Base-by-base conservation (phyloP, 2,329 filamentous ascomycete genomes). In the Xenoacremonium recifei region DNA sequence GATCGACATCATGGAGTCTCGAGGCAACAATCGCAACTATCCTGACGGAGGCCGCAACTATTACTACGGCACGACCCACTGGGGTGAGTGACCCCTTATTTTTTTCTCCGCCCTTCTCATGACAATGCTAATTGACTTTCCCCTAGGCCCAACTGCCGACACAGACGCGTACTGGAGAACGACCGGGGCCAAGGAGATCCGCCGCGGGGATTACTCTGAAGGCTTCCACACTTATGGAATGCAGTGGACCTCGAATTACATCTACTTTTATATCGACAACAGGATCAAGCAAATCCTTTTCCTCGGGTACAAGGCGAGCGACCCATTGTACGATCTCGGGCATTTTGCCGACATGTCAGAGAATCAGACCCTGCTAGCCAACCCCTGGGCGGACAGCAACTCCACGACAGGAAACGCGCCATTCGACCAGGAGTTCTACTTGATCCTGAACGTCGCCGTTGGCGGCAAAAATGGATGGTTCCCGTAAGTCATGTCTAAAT, bases 361-460 rank as follows among this genome's bases (percentile, higher is more conserved):
- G 34, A 75, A 76, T 45, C 55, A 61, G 37, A 70, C 70, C 1
- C 54, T 68, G 0, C 50, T 69, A 11, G 56, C 59, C 4, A 65
- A 76, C 48, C 73, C 73, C 2, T 77, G 74, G 73, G 57, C 53
- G 3, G 45, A 57, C 6, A 65, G 63, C 12, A 63, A 56, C 3
- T 59, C 61, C n/a, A 59, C 60, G 6, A 61, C 57, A 6, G 56
- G 58, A 29, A 74, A 70, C 44, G 70, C 74, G 3, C 75, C 75
- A 0, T 78, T 78, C 53, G 74, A 78, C 53, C 68, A 76, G 51
- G 52, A 62, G 1, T 77, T 78, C 49, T 76, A 72, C 47, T 61
- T 78, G 13, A 70, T 77, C 25, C 54, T 77, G 19, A 75, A 75
- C 49, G 72, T 77, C 2, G 74, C 73, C 1, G 71, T 77, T 23